Conservation (phyloP, 1,284 basidiomycete species). For the Thelephora terrestris region DNA sequence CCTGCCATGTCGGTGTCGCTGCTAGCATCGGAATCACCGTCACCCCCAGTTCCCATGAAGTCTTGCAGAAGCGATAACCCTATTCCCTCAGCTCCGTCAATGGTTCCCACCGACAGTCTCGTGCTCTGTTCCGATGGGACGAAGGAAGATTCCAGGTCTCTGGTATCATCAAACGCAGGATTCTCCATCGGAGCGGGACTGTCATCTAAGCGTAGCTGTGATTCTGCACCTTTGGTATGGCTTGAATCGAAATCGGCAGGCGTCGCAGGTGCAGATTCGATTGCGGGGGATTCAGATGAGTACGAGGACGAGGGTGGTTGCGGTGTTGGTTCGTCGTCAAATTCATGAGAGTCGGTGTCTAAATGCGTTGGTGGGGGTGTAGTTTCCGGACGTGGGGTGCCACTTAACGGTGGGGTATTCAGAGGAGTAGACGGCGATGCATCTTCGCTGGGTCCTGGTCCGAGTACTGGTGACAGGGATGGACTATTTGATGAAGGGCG, state of each 20-base stretch:
- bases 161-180: conserved; percentile 6
- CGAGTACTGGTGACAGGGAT: conserved; percentile 5
- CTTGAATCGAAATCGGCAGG: conserved; percentile 14
- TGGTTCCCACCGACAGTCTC: conserved; percentile 25
- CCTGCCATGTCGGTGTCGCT: not conserved
- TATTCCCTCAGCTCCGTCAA: conserved; percentile 56
- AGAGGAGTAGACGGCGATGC: not conserved
- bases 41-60: conserved; percentile 20
- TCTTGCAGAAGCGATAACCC: conserved; percentile 56
- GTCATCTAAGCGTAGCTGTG: conserved; percentile 3
- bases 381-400: not conserved
- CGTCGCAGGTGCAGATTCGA: conserved; percentile 16
- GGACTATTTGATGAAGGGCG: conserved; percentile 14
- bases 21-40: conserved; percentile 13
- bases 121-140: conserved; percentile 16
- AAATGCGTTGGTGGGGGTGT: not conserved
- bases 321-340: conserved; percentile 1
- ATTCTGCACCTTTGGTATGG: conserved; percentile 7
- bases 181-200: not conserved
- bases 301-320: conserved; percentile 1
- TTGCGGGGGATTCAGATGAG: conserved; percentile 13
- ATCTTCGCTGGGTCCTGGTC: conserved; percentile 5
- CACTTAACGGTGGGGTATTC: not conserved
- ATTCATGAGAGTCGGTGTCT: conserved; percentile 1
- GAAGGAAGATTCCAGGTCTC: conserved; percentile 13